Evolutionary conservation across 2,329 filamentous ascomycete species (phyloP), one percentile per base, ranked within the genome.

Genomic region (Colletotrichum abscissum): DNA sequence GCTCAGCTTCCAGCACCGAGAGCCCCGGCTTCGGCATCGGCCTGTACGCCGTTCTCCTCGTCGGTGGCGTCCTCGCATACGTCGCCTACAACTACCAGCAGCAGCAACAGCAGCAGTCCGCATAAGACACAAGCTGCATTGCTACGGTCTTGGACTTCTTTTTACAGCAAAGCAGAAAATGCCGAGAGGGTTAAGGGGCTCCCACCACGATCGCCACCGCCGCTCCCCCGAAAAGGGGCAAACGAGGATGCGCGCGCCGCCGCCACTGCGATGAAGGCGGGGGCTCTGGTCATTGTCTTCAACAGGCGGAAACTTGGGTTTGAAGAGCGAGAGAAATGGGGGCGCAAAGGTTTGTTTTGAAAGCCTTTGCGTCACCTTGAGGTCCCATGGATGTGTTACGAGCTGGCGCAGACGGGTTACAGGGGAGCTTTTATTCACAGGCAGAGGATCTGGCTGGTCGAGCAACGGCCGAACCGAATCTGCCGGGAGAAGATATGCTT

Each of bases 11-110:
- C 78, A 85, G 84, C 76, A 80, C 84, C 71, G 85, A 86, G 77
- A 81, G 85, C 63, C 83, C 89, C 66, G 89, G 92, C 77, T 78
- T 95, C 73, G 94, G 95, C 79, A 86, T 97, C 77, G 94, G 92
- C 74, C 87, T 97, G 78, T 98, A 98, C 86, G 93, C 92, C 73
- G 78, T 97, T 78, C 84, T 98, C 79, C 87, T 97, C 77, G 81
- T 96, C 77, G 95, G 95, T 78, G 95, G 92, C 77, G 88, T 91
- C 62, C 83, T 91, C 75, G 95, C 94, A 76, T 98, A 94, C 86
- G 90, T 89, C 78, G 94, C 89, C 79, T 98, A 96, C 89, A 92
- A 95, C 85, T 97, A 97, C 88, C 83, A 97, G 78, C 92, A 96
- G 87, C 85, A 88, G 82, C 84, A 88, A 78, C 80, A 86, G 76